Percentiles rank a stretch among this genome's conserved stretches.
phyloP scores from a whole-genome alignment of 345 rosid species.

The Hibiscus syriacus region DNA sequence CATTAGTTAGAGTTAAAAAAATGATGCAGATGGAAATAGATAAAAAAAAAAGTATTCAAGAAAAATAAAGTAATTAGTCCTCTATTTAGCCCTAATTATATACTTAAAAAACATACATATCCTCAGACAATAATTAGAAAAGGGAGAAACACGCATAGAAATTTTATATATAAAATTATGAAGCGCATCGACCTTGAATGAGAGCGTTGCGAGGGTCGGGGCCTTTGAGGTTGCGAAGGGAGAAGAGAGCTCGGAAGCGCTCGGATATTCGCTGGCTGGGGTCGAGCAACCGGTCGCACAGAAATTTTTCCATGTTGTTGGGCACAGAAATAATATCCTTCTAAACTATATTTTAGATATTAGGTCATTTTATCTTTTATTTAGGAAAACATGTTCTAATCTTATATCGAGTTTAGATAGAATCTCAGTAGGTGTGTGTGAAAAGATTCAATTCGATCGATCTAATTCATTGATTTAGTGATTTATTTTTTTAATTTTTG shows the following conservation, averaged over 20 bases:
- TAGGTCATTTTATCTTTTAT: too few species aligned
- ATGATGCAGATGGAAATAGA: not conserved
- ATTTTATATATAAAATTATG: not conserved
- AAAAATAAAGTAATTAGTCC: not conserved
- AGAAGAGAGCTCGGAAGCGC: slow-evolving; percentile 85
- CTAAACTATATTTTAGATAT: too few species aligned
- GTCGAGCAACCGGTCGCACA: too few species aligned
- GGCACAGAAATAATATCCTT: too few species aligned
- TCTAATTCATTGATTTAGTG: too few species aligned
- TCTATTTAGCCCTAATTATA: not conserved
- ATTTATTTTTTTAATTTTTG: too few species aligned
- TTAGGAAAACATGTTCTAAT: too few species aligned
- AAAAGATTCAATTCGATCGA: too few species aligned
- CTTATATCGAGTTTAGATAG: too few species aligned
- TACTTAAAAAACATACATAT: not conserved
- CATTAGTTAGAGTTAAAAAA: not conserved
- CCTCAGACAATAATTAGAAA: slow-evolving; percentile 6
- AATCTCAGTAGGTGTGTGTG: too few species aligned
- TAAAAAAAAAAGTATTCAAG: not conserved
- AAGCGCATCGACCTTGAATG: slow-evolving; percentile 32
- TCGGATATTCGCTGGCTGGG: slow-evolving; percentile 69
- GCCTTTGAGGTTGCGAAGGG: slow-evolving; percentile 94
- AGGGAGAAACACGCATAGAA: not conserved
- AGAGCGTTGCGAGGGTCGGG: slow-evolving; percentile 71
- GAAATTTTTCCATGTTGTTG: too few species aligned